phyloP scores from a whole-genome alignment of 345 rosid species.

The Alliaria petiolata region DNA sequence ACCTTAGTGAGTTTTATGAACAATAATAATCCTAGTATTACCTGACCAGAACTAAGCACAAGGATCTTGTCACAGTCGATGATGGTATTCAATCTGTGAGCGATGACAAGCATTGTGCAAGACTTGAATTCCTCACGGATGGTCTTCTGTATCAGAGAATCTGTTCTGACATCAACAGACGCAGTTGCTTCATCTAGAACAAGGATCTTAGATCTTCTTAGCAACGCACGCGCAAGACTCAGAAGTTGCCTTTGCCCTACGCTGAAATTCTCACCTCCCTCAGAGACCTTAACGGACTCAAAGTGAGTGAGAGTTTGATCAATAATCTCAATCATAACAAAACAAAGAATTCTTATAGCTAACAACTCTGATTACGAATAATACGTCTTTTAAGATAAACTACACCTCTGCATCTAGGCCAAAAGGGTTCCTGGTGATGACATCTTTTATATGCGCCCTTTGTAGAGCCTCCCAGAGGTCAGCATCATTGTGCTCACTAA shows the following conservation, averaged over 20 bases:
- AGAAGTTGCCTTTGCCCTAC: slow-evolving; percentile 92
- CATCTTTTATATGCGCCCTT: slow-evolving; percentile 86
- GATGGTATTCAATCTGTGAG: slow-evolving; percentile 85
- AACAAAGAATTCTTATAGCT: not conserved
- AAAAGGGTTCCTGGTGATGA: slow-evolving; percentile 54
- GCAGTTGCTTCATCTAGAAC: slow-evolving; percentile 98
- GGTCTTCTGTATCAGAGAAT: slow-evolving; percentile 82
- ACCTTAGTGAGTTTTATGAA: not conserved
- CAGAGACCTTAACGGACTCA: slow-evolving; percentile 50
- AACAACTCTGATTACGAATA: not conserved
- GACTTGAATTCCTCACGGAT: slow-evolving; percentile 84
- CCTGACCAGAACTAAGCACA: slow-evolving; percentile 85
- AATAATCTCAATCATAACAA: not conserved
- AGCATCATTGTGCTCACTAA: slow-evolving; percentile 78
- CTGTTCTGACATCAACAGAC: slow-evolving; percentile 92
- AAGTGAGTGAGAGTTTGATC: not conserved
- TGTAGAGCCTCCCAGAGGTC: slow-evolving; percentile 92
- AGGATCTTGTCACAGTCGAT: slow-evolving; percentile 77
- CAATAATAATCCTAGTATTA: slow-evolving; percentile 25
- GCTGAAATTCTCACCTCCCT: slow-evolving; percentile 92
- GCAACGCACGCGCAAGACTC: slow-evolving; percentile 88
- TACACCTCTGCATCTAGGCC: slow-evolving; percentile 80
- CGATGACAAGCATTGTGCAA: slow-evolving; percentile 87
- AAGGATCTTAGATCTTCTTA: slow-evolving; percentile 83
- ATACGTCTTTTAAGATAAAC: not conserved